Evolutionary conservation across 495 filamentous ascomycete genomes (phyloP).

Genomic region (Neurospora intermedia): DNA sequence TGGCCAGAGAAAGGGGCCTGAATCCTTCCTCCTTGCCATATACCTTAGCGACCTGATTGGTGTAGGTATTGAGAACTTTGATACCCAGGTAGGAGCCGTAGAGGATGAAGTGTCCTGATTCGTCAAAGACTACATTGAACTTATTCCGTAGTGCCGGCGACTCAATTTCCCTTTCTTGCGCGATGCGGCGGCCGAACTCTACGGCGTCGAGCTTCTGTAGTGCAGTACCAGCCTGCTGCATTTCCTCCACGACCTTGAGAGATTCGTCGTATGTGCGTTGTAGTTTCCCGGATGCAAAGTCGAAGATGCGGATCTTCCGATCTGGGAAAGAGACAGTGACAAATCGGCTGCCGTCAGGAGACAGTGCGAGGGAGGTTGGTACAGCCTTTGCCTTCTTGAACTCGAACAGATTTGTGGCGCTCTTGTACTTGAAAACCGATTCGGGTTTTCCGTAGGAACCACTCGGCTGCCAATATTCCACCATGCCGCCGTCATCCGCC

Average conservation of each 20-base stretch:
- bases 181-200: conserved; percentile 85
- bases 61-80: conserved; percentile 91
- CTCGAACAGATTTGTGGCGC: conserved; percentile 84
- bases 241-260: conserved; percentile 69
- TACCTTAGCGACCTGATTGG: conserved; percentile 78
- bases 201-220: conserved; percentile 69
- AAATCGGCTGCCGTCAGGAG: conserved; percentile 74
- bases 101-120: conserved; percentile 88
- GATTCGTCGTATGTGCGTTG: conserved; percentile 93
- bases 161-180: conserved; percentile 79
- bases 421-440: conserved; percentile 85
- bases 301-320: conserved; percentile 82
- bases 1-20: conserved; percentile 64
- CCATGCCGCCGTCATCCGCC: conserved; percentile 81
- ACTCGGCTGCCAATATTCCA: conserved; percentile 89
- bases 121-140: conserved; percentile 85
- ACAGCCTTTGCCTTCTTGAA: conserved; percentile 92
- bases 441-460: conserved; percentile 80
- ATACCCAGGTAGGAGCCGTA: conserved; percentile 86
- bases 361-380: conserved; percentile 76
- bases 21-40: conserved; percentile 86
- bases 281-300: conserved; percentile 80
- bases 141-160: conserved; percentile 50
- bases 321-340: conserved; percentile 90
- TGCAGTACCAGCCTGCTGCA: conserved; percentile 87